Base-by-base conservation (phyloP, 257 asterid species). In the Petunia secreta region DNA sequence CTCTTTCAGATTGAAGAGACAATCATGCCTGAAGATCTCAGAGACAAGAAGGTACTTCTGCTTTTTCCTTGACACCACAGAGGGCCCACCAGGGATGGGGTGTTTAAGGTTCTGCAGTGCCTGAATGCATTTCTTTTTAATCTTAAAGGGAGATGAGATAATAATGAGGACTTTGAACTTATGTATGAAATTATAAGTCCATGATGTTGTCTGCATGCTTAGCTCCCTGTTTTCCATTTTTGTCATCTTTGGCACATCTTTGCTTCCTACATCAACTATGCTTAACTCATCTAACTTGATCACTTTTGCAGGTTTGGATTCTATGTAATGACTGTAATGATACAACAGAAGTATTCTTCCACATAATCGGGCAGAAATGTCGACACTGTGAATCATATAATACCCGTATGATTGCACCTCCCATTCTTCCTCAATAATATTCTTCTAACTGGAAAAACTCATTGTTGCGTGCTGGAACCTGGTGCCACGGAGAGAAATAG, bases 301-400 rank as follows among this genome's bases (percentile, higher is more conserved):
- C 10, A 11, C 2, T 73, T 25, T 75, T 73, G 64, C 91, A 93
- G 98, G 97, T 92, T 48, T 96, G 99, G 98, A 91, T 96, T 83
- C 84, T 96, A 11, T 96, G 99, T 82, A 96, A 96, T 16, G 99
- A 96, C 85, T 96, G 99, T 89, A 91, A 94, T 38, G 98, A 92
- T 67, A 92, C 99, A 0, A 94, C 98, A 2, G 98, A 96, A 83
- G 98, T 94, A 4, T 90, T 85, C 85, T 94, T 93, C 94, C 98
- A 96, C 82, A 90, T 96, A 71, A 89, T 96, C 5, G 99, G 98
- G 53, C 97, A 91, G 87, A 96, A 94, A 86, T 94, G 99, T 88
- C 85, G 92, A 84, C 98, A 96, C 79, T 96, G 98, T 65, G 85
- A 85, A 76, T 96, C 99, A 6, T 96, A 94, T 79, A 96, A 96